phyloP scores from a whole-genome alignment of 2,329 filamentous ascomycete genomes.

The Apiospora sp. region DNA sequence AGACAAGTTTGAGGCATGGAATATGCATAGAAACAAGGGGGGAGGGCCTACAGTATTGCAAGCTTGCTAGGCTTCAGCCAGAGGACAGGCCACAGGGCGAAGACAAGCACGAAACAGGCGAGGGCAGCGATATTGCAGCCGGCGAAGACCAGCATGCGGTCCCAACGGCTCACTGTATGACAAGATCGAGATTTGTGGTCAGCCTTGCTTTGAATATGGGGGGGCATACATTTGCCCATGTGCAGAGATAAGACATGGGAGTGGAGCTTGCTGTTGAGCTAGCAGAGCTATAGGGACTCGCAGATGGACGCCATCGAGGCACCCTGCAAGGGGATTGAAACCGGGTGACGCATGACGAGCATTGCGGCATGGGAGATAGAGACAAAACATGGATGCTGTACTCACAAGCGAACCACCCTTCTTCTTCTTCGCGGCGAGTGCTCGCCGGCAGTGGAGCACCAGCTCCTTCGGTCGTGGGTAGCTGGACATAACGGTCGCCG shows the following conservation, averaged over 20 bases:
- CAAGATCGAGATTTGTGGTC: conserved; percentile 41
- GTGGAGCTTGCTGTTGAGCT: conserved; percentile 32
- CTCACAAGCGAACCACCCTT: conserved; percentile 96
- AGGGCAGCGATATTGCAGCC: conserved; percentile 89
- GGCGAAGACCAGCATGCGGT: conserved; percentile 89
- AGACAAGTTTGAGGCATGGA: background rate
- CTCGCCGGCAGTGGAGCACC: conserved; percentile 88
- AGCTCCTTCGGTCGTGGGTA: conserved; percentile 83
- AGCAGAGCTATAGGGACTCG: conserved; percentile 40
- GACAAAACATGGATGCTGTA: conserved; percentile 51
- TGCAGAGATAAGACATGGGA: conserved; percentile 53
- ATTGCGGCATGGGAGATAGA: conserved; percentile 36
- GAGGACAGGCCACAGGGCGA: conserved; percentile 86
- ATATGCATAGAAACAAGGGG: conserved; percentile 28
- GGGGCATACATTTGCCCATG: conserved; percentile 41
- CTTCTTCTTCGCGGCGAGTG: conserved; percentile 88
- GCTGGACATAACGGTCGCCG: conserved; percentile 82
- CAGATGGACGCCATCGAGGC: conserved; percentile 50
- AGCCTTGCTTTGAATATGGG: conserved; percentile 35
- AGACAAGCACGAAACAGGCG: conserved; percentile 92
- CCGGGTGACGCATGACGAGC: conserved; percentile 36
- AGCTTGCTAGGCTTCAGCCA: conserved; percentile 89
- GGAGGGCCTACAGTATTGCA: conserved; percentile 86
- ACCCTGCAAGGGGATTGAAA: conserved; percentile 49
- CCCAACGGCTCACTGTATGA: conserved; percentile 89